Evolutionary conservation across 202 grass and related monocot genomes (phyloP), one percentile per base, ranked within the genome.

Genomic region (Setaria viridis): DNA sequence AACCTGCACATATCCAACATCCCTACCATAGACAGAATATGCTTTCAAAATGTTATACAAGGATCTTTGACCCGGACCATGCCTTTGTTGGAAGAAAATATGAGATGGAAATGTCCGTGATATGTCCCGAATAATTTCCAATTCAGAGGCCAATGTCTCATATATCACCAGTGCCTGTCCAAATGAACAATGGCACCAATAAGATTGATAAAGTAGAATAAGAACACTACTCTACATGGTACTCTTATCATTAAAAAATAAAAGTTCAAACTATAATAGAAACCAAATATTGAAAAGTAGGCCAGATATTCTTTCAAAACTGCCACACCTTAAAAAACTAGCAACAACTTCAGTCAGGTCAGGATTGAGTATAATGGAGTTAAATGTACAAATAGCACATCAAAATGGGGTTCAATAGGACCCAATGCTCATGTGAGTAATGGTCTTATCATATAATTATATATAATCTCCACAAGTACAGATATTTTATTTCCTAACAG

Each of bases 1-100:
- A 86, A 99, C 96, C 96, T 99, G 96, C 74, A 99, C 96, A 45
- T 95, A 99, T 85, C 96, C 96, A 88, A 99, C 93, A 66, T 95
- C 93, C 85, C 93, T 92, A 53, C 96, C 96, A 86, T 94, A 99
- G 48, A 99, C 91, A 60, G 96, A 95, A 73, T 95, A 99, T 10
- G 96, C 96, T 86, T 99, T 99, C 74, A 99, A 84, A 88, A 99
- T 91, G 62, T 99, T 99, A 82, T 99, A 99, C 53, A 99, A 73
- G 50, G 93, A 94, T 86, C 93, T 95, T 84, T 99, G 96, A 35
- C 96, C 96, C 30, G 88, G 93, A 11, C 96, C 96, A 91, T 99
- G 96, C 67, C 96, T 94, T 85, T 99, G 88, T 86, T 99, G 96
- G 70, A 95, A 99, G 86, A 99, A 99, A 84, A 99, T 88, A 87